Evolutionary conservation across 2,329 filamentous ascomycete species (phyloP).

Genomic region (Basipetospora chlamydospora): DNA sequence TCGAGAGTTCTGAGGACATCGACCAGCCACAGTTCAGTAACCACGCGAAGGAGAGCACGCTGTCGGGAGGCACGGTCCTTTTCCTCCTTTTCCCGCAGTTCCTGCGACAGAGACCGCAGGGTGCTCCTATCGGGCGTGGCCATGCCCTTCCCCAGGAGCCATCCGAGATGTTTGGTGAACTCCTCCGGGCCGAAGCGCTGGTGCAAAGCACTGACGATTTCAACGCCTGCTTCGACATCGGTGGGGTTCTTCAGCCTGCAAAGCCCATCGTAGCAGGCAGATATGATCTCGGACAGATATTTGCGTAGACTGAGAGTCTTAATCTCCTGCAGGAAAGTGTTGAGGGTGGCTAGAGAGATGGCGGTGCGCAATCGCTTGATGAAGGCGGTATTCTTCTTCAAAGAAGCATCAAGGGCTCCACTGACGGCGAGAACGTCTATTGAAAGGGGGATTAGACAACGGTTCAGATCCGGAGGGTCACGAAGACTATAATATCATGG

Average conservation of each 20-base stretch:
- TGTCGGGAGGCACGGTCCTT: constrained; percentile 84
- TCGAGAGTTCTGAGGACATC: constrained; percentile 72
- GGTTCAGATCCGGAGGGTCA: constrained; percentile 4
- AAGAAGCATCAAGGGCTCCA: constrained; percentile 74
- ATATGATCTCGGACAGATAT: constrained; percentile 93
- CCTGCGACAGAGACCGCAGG: constrained; percentile 63
- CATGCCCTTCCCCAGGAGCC: constrained; percentile 82
- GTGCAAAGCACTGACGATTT: constrained; percentile 88
- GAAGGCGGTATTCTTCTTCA: constrained; percentile 97
- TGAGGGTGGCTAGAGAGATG: constrained; percentile 62
- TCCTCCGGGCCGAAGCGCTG: constrained; percentile 84
- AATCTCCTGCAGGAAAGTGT: constrained; percentile 81
- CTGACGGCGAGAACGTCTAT: constrained; percentile 65
- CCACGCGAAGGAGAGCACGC: constrained; percentile 71
- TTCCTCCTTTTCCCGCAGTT: constrained; percentile 86
- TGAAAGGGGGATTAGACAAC: constrained; percentile 3
- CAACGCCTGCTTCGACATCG: constrained; percentile 84
- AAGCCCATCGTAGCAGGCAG: constrained; percentile 86
- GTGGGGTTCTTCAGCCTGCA: constrained; percentile 81
- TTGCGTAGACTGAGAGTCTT: constrained; percentile 84
- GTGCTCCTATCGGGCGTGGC: constrained; percentile 76
- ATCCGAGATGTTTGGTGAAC: constrained; percentile 83
- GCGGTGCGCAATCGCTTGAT: constrained; percentile 91
- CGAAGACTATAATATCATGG: neutral
- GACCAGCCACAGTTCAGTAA: constrained; percentile 92